Evolutionary conservation across 352 stramenopile species (phyloP), one percentile per base, ranked within the genome.

Genomic region (Phytophthora litchii): DNA sequence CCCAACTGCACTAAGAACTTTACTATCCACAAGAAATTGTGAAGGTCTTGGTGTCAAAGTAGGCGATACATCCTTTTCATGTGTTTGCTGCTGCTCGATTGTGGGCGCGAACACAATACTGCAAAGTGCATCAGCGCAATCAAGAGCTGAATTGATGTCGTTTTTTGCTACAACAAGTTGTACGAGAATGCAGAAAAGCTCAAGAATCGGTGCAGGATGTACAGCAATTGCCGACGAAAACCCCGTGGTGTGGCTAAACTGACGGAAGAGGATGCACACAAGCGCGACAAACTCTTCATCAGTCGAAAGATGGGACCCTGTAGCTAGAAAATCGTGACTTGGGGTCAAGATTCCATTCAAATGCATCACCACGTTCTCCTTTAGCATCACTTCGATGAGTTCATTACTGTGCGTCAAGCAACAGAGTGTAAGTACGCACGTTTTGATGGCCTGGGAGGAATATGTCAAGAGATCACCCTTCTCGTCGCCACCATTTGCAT

Each of bases 101-200:
- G 47, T 17, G 10, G 49, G 40, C 1, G 60, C 38, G 38, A 88
- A 89, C 1, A 76, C 72, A 23, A 88, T 64, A 41, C 70, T 88
- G 41, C 80, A 91, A 3, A 93, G 60, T 17, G 61, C 64, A 19
- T 91, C 84, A 1, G 81, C 78, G 35, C 80, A 86, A 21, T 93
- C 84, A 0, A 91, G 70, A 21, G 70, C 66, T 5, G 80, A 85
- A 5, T 78, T 50, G 0, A 54, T 41, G 31, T 91, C 81, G 0
- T 47, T 51, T 10, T 70, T 52, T 3, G 56, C 42, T 0, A 60
- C 23, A 1, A 74, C 70, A 1, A 59, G 49, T 1, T 67, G 48
- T 0, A 72, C 68, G 2, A 93, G 61, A 4, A 46, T 60, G 29
- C 75, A 91, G 13, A 91, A 79, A 0, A 93, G 47, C 25, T 70